These are phyloP conservation scores for Heterobasidion irregulare DNA, from an alignment of 1,284 basidiomycete species.

Conservation along the genomic window DNA sequence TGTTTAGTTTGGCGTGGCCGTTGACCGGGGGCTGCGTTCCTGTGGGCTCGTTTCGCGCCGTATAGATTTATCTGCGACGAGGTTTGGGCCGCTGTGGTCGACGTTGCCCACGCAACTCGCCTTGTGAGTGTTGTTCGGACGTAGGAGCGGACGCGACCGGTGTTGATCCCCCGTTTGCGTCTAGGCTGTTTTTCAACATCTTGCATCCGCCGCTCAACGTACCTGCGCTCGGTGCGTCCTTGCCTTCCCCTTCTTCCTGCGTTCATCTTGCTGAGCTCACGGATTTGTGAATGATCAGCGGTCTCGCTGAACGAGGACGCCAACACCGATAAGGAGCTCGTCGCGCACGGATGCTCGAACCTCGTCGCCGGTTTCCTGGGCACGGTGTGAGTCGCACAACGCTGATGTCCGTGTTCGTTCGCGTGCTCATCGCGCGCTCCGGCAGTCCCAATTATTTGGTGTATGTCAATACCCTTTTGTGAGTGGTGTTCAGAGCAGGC, in stretches of 20 bases:
- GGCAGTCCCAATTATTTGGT: slow-evolving; percentile 73
- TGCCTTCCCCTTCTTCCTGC: background rate
- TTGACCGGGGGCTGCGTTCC: background rate
- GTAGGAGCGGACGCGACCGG: slow-evolving; percentile 8
- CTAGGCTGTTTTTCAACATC: slow-evolving; percentile 83
- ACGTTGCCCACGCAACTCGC: slow-evolving; percentile 81
- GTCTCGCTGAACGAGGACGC: slow-evolving; percentile 91
- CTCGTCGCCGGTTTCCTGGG: slow-evolving; percentile 75
- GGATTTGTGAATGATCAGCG: slow-evolving; percentile 29
- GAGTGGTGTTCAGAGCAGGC: slow-evolving; percentile 18
- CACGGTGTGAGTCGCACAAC: slow-evolving; percentile 50
- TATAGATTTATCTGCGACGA: slow-evolving; percentile 54
- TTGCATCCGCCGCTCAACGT: slow-evolving; percentile 93
- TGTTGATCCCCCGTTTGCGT: background rate
- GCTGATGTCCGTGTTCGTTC: background rate
- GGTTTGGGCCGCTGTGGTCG: slow-evolving; percentile 59
- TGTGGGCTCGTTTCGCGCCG: background rate
- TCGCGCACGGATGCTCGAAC: slow-evolving; percentile 92
- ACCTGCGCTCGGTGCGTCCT: slow-evolving; percentile 70
- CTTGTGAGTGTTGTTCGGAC: slow-evolving; percentile 33
- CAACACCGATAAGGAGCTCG: slow-evolving; percentile 88
- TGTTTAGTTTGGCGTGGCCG: background rate
- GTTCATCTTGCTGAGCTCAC: background rate
- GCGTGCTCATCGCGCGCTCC: background rate
- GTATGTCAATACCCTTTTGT: slow-evolving; percentile 88